Evolutionary conservation across 495 filamentous ascomycete species (phyloP).

Genomic region (Penicillium longicatenatum): DNA sequence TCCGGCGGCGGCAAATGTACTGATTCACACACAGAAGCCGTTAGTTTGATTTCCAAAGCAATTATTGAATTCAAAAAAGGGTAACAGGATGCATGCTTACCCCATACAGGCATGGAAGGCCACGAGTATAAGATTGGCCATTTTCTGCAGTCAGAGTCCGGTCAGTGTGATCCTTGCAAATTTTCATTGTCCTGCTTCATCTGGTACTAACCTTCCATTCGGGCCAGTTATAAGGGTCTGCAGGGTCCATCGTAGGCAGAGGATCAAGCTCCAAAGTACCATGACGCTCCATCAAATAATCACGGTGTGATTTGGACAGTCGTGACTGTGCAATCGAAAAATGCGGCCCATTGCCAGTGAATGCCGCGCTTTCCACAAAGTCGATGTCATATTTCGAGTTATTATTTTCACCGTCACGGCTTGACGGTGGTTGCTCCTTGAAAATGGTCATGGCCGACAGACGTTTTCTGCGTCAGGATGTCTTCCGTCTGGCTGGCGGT

Average conservation of each 20-base stretch:
- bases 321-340: constrained; percentile 23
- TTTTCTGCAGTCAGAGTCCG: constrained; percentile 42
- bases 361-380: constrained; percentile 35
- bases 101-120: constrained; percentile 59
- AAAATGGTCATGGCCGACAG: not conserved
- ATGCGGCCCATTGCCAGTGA: constrained; percentile 27
- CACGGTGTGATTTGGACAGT: constrained; percentile 43
- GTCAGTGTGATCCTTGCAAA: constrained; percentile 10
- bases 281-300: constrained; percentile 56
- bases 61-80: not conserved
- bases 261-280: constrained; percentile 58
- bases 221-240: constrained; percentile 61
- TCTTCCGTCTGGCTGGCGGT: not conserved
- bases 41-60: not conserved
- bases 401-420: not conserved
- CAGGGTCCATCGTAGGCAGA: constrained; percentile 49
- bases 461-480: not conserved
- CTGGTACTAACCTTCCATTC: constrained; percentile 50
- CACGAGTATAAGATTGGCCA: constrained; percentile 52
- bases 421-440: too few species aligned
- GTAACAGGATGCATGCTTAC: not conserved
- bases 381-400: constrained; percentile 24
- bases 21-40: not conserved
- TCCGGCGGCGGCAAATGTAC: constrained; percentile 55
- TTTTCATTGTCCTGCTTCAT: not conserved